Evolutionary conservation across 768 basidiomycete species (phyloP), one percentile per base, ranked within the genome.

Genomic region (Megacollybia marginata): DNA sequence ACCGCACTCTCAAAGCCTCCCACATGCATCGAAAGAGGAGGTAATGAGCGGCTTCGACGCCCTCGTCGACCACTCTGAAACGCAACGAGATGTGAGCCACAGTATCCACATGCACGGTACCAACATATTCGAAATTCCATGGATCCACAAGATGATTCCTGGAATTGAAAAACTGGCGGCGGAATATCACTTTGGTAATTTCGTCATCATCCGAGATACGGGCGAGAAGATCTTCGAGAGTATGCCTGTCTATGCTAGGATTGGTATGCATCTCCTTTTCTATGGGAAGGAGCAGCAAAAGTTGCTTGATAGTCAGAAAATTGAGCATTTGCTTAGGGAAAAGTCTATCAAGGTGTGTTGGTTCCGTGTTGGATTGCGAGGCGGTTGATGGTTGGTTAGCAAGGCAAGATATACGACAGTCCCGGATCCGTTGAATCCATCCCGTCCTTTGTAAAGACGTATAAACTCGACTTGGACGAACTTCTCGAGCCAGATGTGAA

Each of bases 231-330:
- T 82, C 52, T 88, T 86, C 51, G 86, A 88, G 67, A 72, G 72
- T 32, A 88, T 88, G 86, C 86, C 86, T 1, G 69, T 88, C 42
- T 87, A 81, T 56, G 75, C 78, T 2, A 72, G 72, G 36, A 69
- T 85, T 43, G 83, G 82, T 7, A 89, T 89, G 88, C 87, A 89
- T 57, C 70, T 90, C 5, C 64, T 89, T 23, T 90, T 87, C 56
- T 77, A 77, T 42, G 80, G 83, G 2, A 71, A 64, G 33, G 69
- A 71, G 42, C 74, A 80, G 53, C 62, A 74, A 38, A 72, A 69
- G 52, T 11, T 81, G 6, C 65, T 85, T 5, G 74, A 78, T 40
- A 72, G 56, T 31, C 66, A 70, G 40, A 68, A 53, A 32, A 67
- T 84, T 9, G 78, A 80, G 46, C 62, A 70, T 1, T 58, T 82